These are phyloP conservation scores for Xanthoconium separans DNA, from an alignment of 1,284 basidiomycete genomes.

Conservation along the genomic window DNA sequence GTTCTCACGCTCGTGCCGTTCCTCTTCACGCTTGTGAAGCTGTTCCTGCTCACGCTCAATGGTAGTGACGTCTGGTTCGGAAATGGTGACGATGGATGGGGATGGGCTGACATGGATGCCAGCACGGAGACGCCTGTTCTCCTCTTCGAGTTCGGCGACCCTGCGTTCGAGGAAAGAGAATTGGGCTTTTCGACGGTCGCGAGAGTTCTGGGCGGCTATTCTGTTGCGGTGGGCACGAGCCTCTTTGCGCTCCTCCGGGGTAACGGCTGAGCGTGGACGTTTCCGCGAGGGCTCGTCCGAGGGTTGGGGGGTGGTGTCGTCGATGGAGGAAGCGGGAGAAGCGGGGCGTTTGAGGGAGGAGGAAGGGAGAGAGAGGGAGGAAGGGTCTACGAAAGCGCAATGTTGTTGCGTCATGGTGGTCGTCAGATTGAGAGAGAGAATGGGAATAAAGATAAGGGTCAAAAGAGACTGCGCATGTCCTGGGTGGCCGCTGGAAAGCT, in stretches of 20 bases:
- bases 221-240: constrained; percentile 81
- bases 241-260: constrained; percentile 75
- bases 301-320: constrained; percentile 26
- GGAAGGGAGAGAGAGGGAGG: constrained; percentile 39
- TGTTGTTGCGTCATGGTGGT: constrained; percentile 17
- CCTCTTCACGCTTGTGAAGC: constrained; percentile 45
- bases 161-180: constrained; percentile 72
- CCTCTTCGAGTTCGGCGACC: constrained; percentile 81
- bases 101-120: constrained; percentile 53
- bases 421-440: background rate
- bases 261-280: constrained; percentile 58
- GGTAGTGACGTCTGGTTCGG: constrained; percentile 15
- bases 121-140: constrained; percentile 75
- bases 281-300: constrained; percentile 57
- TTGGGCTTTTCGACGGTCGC: constrained; percentile 78
- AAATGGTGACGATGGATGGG: constrained; percentile 39
- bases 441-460: constrained; percentile 24
- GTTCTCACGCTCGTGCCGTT: constrained; percentile 63
- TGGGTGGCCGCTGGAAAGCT: constrained; percentile 20
- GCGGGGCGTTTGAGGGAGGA: constrained; percentile 29
- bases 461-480: constrained; percentile 17
- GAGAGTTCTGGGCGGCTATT: constrained; percentile 82
- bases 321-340: constrained; percentile 30
- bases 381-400: constrained; percentile 38
- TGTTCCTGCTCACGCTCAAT: constrained; percentile 27